These are phyloP conservation scores for Stachybotrys echinatus DNA, from an alignment of 2,329 filamentous ascomycete species.

Conservation along the genomic window DNA sequence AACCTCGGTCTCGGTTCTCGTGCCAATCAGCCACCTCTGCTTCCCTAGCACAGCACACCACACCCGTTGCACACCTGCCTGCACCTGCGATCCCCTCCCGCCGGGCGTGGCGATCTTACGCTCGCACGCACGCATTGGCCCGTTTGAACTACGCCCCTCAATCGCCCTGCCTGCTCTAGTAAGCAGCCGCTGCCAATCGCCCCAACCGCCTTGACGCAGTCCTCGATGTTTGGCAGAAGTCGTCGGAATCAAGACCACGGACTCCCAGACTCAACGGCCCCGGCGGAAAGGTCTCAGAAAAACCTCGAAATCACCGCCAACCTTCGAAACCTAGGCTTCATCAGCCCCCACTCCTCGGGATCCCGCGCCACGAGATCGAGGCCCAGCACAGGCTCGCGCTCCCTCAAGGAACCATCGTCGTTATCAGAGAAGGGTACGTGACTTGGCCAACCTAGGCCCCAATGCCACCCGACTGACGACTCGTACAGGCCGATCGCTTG, in stretches of 20 bases:
- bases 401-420: constrained; percentile 23
- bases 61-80: too few species aligned
- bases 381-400: constrained; percentile 18
- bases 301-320: constrained; percentile 16
- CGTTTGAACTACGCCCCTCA: not conserved
- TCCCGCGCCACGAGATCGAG: constrained; percentile 16
- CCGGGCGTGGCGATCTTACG: not conserved
- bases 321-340: constrained; percentile 21
- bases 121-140: not conserved
- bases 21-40: not conserved
- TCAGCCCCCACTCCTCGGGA: constrained; percentile 16
- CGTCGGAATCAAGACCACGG: constrained; percentile 21
- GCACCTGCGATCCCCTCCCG: not conserved
- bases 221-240: constrained; percentile 32
- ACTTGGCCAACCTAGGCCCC: not conserved
- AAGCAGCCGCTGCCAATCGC: not conserved
- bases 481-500: constrained; percentile 15
- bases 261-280: constrained; percentile 12
- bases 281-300: constrained; percentile 8
- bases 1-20: not conserved
- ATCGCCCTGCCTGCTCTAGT: not conserved
- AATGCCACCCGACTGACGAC: not conserved
- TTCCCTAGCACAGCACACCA: too few species aligned
- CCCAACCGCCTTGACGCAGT: not conserved
- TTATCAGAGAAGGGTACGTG: constrained; percentile 36